Base-by-base conservation (phyloP, 805 yeast genomes). In the Wickerhamomyces hampshirensis region DNA sequence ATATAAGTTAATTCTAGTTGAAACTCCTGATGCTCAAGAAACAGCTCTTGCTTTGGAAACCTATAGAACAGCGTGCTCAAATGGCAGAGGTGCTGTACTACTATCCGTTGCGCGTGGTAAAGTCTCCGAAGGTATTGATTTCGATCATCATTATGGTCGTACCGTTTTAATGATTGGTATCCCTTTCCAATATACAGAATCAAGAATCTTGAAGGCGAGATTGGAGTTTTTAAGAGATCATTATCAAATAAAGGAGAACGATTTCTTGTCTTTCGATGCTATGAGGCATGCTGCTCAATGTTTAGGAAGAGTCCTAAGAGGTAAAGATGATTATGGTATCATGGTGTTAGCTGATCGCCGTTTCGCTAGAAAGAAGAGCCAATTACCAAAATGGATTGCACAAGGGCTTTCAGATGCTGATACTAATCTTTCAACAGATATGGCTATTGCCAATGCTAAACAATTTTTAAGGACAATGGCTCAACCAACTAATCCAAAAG, bases 221-320 rank as follows among this genome's bases (percentile, higher is more conserved):
- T 66, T 93, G 30, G 98, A 93, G 61, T 93, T 93, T 53, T 62
- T 93, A 58, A 70, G 98, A 47, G 98, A 93, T 56, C 89, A 88
- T 52, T 91, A 77, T 58, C 94, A 88, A 51, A 91, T 93, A 38
- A 73, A 87, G 45, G 98, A 93, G 53, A 88, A 86, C 55, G 98
- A 93, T 53, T 93, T 93, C 56, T 59, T 93, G 26, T 89, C 98
- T 9, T 93, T 93, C 69, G 99, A 93, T 62, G 99, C 99, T 11
- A 93, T 93, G 98, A 77, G 99, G 56, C 99, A 93, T 64, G 99
- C 98, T 4, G 98, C 99, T 0, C 99, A 93, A 60, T 93, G 99
- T 63, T 64, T 93, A 53, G 99, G 99, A 9, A 78, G 99, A 56
- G 98, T 93, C 37, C 66, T 93, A 44, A 77, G 99, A 66, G 99